Base-by-base conservation (phyloP, 2,329 filamentous ascomycete genomes). In the Gremmenia infestans region DNA sequence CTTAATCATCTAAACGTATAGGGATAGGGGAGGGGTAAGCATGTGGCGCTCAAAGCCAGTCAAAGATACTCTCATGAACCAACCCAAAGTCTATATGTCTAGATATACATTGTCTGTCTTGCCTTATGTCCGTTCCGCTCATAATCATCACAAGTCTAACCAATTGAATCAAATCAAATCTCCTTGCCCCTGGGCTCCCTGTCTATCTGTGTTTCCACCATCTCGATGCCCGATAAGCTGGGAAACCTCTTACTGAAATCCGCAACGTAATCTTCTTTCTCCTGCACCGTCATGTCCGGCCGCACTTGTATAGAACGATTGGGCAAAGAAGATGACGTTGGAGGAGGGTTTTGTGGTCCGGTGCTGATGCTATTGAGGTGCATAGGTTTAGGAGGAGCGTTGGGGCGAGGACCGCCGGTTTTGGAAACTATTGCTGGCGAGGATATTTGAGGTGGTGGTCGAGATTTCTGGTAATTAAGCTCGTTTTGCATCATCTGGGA, bases 211-310 rank as follows among this genome's bases (percentile, higher is more conserved):
- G 61, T 66, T 59, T 70, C 69, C 46, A 71, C 69, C 68, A 70
- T 89, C 74, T 97, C 92, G 63, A 97, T 82, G 9, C 90, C 82
- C 54, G 85, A 86, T 56, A 97, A 74, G 69, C 88, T 95, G 0
- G 93, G 93, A 72, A 91, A 97, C 56, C 91, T 79, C 72, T 91
- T 91, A 58, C 86, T 87, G 70, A 97, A 97, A 68, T 89, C 72
- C 57, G 74, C 72, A 46, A 87, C 71, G 65, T 86, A 86, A 63
- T 91, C 88, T 47, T 85, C 83, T 68, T 78, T 82, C 64, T 86
- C 79, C 61, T 77, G 74, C 3, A 74, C 69, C 53, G 76, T 78
- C 81, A 83, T 84, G 45, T 81, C 78, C 56, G 82, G 67, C 50
- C 73, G 69, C 3, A 79, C 76, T 59, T 78, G 76, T 1, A 59